Base-by-base conservation (phyloP, 2,329 filamentous ascomycete species). In the Aspergillus sp. region DNA sequence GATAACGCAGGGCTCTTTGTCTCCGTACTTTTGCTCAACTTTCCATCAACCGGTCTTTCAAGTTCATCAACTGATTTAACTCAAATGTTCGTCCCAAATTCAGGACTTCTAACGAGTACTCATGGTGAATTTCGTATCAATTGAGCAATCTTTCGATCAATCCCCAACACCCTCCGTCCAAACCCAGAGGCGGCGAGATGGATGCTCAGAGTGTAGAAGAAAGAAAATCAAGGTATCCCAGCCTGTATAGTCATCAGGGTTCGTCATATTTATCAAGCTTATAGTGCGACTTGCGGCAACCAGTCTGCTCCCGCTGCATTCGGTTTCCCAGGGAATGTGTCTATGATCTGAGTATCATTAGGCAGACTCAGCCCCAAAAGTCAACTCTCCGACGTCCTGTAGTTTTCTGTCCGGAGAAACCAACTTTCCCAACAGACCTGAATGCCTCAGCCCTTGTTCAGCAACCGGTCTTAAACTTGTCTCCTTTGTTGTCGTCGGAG, bases 191-290 rank as follows among this genome's bases (percentile, higher is more conserved):
- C 65, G 67, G 78, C 63, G 66, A 31, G 69, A 70, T 61, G 70
- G 70, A 50, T 73, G 70, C 46, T 67, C 65, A 5, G 69, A 73
- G 55, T 73, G 70, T 50, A 63, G 67, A 11, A 63, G 69, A 45
- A 73, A 71, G 49, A 73, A 73, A 59, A 63, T 72, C 20, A 72
- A 69, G 55, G 67, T 69, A 64, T 20, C 9, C 7, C 11, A 10
- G n/a, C 22, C 29, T 29, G 54, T 32, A 52, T 4, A 3, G 4
- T 32, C 32, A 11, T 36, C 11, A 42, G 14, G 24, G 22, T 11
- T 11, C 12, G 6, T 24, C 6, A 2, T 16, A 16, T 31, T 42
- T 32, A 16, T 22, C 1, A 16, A 0, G 14, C 16, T 4, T n/a
- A 11, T 36, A 72, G 69, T 73, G 69, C 51, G 69, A 73, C 49